Percentiles rank a stretch among this genome's conserved stretches.
Evolutionary conservation across 2,329 filamentous ascomycete genomes (phyloP).

Genomic region (Phaeophleospora eucalypticola): DNA sequence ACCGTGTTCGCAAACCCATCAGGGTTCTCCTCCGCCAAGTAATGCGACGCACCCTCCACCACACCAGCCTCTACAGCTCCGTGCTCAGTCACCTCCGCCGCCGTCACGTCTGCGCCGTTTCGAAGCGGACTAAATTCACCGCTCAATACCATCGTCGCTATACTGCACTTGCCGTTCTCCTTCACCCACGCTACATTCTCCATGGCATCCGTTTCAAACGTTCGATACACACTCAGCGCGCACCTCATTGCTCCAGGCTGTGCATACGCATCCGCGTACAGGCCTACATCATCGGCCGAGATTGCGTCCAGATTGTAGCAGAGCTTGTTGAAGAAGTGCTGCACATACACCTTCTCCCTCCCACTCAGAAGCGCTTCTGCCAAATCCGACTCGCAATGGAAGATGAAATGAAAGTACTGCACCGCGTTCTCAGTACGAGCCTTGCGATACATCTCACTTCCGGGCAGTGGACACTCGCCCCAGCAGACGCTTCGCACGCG

Average conservation of each 20-base stretch:
- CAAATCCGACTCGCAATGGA: slow-evolving; percentile 39
- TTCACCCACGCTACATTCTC: slow-evolving; percentile 13
- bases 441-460: slow-evolving; percentile 29
- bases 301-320: slow-evolving; percentile 37
- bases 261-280: slow-evolving; percentile 36
- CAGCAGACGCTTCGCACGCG: slow-evolving; percentile 37
- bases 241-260: slow-evolving; percentile 33
- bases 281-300: slow-evolving; percentile 34
- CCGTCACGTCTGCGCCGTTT: slow-evolving; percentile 1
- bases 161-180: slow-evolving; percentile 14
- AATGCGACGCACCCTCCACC: slow-evolving; percentile 31
- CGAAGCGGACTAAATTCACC: not conserved
- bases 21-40: slow-evolving; percentile 39
- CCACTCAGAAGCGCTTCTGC: slow-evolving; percentile 39
- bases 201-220: slow-evolving; percentile 33
- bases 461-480: slow-evolving; percentile 42
- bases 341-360: slow-evolving; percentile 40
- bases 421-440: slow-evolving; percentile 18
- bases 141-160: slow-evolving; percentile 2
- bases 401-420: slow-evolving; percentile 41
- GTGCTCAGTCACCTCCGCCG: not conserved
- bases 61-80: not conserved
- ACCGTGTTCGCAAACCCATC: slow-evolving; percentile 34
- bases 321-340: slow-evolving; percentile 42
- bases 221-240: slow-evolving; percentile 32